Evolutionary conservation across 495 filamentous ascomycete species (phyloP), one percentile per base, ranked within the genome.

Genomic region (Hypoxylon fuscum): DNA sequence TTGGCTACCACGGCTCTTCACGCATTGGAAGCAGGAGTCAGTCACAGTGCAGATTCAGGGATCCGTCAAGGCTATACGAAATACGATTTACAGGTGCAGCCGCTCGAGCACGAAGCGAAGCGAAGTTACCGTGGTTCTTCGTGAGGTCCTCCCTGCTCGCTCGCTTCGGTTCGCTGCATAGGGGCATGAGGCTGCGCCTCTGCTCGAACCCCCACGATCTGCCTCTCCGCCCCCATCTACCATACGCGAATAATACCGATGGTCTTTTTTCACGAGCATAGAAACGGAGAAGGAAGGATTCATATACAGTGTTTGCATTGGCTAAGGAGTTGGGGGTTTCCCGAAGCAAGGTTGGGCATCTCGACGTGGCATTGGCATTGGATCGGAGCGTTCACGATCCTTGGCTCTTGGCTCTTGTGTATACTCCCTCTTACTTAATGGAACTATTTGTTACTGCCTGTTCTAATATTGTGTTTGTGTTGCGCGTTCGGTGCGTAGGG

Each of bases 391-490:
- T 31, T 58, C 34, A 51, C 23, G 40, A 48, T 51, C 47, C 43
- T 60, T 25, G 50, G n/a, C 18, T 61, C 51, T 60, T 25, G 50
- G n/a, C 18, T 61, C 51, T 45, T 53, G 44, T 34, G 62, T 53
- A 61, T 46, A 47, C 46, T 53, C 42, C 35, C 35, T 14, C 35
- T 35, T 12, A 21, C 37, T 45, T 23, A 15, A 45, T 38, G 17
- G 38, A 35, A 42, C 17, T 42, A 56, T 47, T 35, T 56, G 38
- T 18, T 61, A 55, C 53, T 61, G 63, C 63, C 57, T 61, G 49
- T 43, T 1, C 11, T 7, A 2, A 15, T 12, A 5, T 15, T 15
- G n/a, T 15, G 15, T 38, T n/a, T 15, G 35, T 12, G 11, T 64
- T 64, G 54, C 61, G 61, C 42, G 29, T 64, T 59, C 42, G 10